These are phyloP conservation scores for Somion occarium DNA, from an alignment of 1,284 basidiomycete species.

Conservation along the genomic window DNA sequence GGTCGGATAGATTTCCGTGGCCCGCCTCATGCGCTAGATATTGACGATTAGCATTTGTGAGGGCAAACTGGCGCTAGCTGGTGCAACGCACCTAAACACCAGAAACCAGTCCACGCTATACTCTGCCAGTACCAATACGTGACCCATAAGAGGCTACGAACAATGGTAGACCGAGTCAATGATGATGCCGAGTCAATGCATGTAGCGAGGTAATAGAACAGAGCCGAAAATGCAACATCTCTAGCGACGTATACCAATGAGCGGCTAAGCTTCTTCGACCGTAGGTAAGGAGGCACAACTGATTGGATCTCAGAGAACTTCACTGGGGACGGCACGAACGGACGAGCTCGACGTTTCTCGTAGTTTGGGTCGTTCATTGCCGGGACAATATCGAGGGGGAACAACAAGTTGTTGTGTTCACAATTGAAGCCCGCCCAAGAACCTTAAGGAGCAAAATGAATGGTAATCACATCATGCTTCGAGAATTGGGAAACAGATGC, in stretches of 20 bases:
- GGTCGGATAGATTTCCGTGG: constrained; percentile 41
- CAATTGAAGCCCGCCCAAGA: no score
- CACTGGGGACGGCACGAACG: constrained; percentile 8
- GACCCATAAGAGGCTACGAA: constrained; percentile 50
- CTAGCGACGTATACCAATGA: constrained; percentile 55
- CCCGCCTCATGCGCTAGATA: constrained; percentile 42
- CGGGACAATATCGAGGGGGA: no score
- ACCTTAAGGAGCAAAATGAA: neutral
- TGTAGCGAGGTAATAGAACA: constrained; percentile 53
- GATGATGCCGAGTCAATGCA: constrained; percentile 46
- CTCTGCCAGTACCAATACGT: constrained; percentile 63
- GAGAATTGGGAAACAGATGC: no score
- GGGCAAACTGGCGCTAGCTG: no score
- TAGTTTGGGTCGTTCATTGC: neutral
- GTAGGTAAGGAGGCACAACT: constrained; percentile 58
- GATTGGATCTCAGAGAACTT: constrained; percentile 42
- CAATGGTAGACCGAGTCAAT: constrained; percentile 18
- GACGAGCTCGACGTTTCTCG: neutral
- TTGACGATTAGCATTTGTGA: neutral
- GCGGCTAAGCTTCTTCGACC: constrained; percentile 59
- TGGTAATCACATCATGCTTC: neutral
- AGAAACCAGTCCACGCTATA: constrained; percentile 52
- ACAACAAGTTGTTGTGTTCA: no score
- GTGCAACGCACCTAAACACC: constrained; percentile 43
- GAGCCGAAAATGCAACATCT: constrained; percentile 48